Percentiles rank a stretch among this genome's conserved stretches.
Conservation (phyloP, 345 rosid species). For the Citrus mangshanensis region DNA sequence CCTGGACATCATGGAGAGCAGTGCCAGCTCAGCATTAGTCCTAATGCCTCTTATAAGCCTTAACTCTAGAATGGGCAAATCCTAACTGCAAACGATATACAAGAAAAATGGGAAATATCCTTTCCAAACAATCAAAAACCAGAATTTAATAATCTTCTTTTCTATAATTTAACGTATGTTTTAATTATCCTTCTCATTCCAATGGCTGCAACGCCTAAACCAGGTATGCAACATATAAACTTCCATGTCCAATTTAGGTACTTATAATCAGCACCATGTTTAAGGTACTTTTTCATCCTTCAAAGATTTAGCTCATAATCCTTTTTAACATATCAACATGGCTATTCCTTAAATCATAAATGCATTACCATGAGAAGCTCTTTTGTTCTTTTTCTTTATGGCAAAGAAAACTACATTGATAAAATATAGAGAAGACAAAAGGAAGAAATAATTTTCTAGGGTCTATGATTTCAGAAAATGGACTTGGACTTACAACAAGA, state of each 20-base stretch:
- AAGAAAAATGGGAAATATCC: neutral
- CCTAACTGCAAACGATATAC: neutral
- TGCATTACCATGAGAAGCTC: neutral
- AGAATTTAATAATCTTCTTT: neutral
- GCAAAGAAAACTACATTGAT: neutral
- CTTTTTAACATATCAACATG: neutral
- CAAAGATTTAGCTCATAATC: neutral
- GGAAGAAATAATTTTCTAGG: neutral
- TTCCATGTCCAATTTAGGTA: neutral
- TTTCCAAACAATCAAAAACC: neutral
- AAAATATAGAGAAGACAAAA: neutral
- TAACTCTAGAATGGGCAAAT: neutral
- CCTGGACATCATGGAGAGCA: neutral
- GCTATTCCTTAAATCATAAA: neutral
- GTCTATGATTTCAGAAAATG: neutral
- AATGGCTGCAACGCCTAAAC: neutral
- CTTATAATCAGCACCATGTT: neutral
- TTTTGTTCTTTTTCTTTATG: neutral
- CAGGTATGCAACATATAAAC: neutral
- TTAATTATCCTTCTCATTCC: neutral
- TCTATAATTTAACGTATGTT: neutral
- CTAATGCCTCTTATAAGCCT: neutral
- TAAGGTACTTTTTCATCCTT: neutral
- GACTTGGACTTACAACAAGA: constrained; percentile 56
- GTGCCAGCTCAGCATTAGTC: neutral